Evolutionary conservation across 768 basidiomycete genomes (phyloP).

Genomic region (Tubosaeta sp.): DNA sequence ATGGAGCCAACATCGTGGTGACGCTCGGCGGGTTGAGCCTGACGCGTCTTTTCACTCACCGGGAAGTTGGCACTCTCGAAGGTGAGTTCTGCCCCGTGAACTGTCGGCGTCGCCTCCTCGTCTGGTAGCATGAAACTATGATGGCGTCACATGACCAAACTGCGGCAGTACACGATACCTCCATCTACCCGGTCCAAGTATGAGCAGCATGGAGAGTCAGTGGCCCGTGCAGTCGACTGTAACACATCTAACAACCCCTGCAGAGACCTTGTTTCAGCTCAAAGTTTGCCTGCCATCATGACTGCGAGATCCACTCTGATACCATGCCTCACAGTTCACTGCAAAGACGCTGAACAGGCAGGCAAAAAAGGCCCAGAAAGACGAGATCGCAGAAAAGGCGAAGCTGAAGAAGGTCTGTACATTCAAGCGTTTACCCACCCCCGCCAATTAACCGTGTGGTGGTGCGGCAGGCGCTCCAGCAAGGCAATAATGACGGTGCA

Average conservation of each 20-base stretch:
- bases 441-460: not conserved
- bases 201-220: slow-evolving; percentile 91
- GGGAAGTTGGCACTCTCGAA: not conserved
- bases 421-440: not conserved
- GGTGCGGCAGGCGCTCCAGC: slow-evolving; percentile 77
- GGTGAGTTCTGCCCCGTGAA: not conserved
- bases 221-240: not conserved
- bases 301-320: slow-evolving; percentile 13
- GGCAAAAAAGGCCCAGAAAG: slow-evolving; percentile 96
- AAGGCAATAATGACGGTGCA: slow-evolving; percentile 95
- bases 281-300: slow-evolving; percentile 55
- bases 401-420: slow-evolving; percentile 84
- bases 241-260: slow-evolving; percentile 4
- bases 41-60: slow-evolving; percentile 1
- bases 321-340: slow-evolving; percentile 67
- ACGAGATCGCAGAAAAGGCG: slow-evolving; percentile 83
- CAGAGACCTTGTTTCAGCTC: slow-evolving; percentile 98
- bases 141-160: not conserved
- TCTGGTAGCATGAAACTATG: slow-evolving; percentile 1
- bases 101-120: not conserved
- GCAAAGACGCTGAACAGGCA: slow-evolving; percentile 93
- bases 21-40: slow-evolving; percentile 3
- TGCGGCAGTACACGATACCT: slow-evolving; percentile 1
- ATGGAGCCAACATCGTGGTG: slow-evolving; percentile 30
- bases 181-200: slow-evolving; percentile 24